Evolutionary conservation across 2,329 filamentous ascomycete species (phyloP).

Genomic region (Dryadomyces quercus-mongolicae): DNA sequence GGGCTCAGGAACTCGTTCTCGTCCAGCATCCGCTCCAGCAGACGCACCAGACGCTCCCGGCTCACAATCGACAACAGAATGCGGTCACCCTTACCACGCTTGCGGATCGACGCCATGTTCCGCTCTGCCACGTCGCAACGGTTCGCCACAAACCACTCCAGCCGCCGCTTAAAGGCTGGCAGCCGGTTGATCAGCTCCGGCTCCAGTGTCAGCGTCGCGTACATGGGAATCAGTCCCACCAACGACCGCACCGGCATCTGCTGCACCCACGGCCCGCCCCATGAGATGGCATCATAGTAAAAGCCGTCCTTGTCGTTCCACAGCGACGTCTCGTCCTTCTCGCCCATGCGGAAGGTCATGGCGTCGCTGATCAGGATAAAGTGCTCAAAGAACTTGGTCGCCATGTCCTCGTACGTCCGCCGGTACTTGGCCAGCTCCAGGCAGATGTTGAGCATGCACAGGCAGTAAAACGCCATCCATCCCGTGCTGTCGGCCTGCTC

Average conservation of each 20-base stretch:
- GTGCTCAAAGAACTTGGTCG: slow-evolving; percentile 97
- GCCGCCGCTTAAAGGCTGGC: slow-evolving; percentile 81
- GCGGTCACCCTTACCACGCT: slow-evolving; percentile 80
- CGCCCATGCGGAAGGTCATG: slow-evolving; percentile 71
- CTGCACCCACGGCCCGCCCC: slow-evolving; percentile 85
- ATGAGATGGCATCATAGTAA: slow-evolving; percentile 97
- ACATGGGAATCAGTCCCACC: slow-evolving; percentile 86
- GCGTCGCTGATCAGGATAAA: slow-evolving; percentile 97
- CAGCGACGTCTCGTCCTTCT: slow-evolving; percentile 64
- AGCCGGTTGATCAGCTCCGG: slow-evolving; percentile 87
- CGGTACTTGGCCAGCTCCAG: slow-evolving; percentile 92
- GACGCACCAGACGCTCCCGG: slow-evolving; percentile 82
- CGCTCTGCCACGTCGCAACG: slow-evolving; percentile 76
- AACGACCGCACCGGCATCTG: slow-evolving; percentile 86
- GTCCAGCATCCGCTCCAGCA: slow-evolving; percentile 83
- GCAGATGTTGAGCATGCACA: slow-evolving; percentile 95
- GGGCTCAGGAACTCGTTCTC: slow-evolving; percentile 87
- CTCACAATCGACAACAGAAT: slow-evolving; percentile 83
- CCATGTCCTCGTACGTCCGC: slow-evolving; percentile 90
- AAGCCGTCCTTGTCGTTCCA: slow-evolving; percentile 97
- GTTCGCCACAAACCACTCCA: slow-evolving; percentile 92
- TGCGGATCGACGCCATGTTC: slow-evolving; percentile 88
- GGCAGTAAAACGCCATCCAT: slow-evolving; percentile 97
- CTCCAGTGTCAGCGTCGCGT: slow-evolving; percentile 83
- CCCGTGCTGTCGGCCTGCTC: slow-evolving; percentile 97